A percentile compares a stretch with the other conserved stretches of the same genome.
Evolutionary conservation across 2,329 filamentous ascomycete species (phyloP).

Genomic region (Cephalotrichum gorgonifer): DNA sequence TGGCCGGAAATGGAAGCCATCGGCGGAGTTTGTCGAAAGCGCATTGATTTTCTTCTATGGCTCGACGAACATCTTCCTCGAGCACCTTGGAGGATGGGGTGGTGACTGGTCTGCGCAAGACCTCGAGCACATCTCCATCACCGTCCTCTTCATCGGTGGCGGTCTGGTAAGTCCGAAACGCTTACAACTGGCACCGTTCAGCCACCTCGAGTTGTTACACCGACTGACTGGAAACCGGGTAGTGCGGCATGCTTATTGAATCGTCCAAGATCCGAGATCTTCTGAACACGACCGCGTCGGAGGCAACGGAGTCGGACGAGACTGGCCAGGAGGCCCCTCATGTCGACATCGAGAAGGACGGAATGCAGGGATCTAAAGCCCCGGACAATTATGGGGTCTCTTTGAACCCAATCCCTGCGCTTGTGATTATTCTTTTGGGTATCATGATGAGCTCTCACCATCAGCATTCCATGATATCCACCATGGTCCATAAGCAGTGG

Average conservation of each 20-base stretch:
- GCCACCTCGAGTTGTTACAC: neutral
- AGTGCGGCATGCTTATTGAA: constrained; percentile 79
- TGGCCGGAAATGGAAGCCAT: constrained; percentile 58
- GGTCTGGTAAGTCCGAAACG: constrained; percentile 55
- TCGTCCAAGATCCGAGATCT: constrained; percentile 58
- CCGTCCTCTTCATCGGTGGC: constrained; percentile 86
- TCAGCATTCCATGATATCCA: constrained; percentile 71
- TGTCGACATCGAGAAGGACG: constrained; percentile 33
- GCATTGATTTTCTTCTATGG: constrained; percentile 87
- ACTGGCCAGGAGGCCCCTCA: constrained; percentile 16
- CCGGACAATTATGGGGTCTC: constrained; percentile 65
- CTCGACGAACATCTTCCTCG: constrained; percentile 80
- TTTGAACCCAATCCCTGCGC: constrained; percentile 77
- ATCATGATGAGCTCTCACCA: constrained; percentile 95
- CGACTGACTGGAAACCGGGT: neutral
- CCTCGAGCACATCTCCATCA: constrained; percentile 86
- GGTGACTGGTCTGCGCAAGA: constrained; percentile 66
- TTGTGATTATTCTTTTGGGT: constrained; percentile 79
- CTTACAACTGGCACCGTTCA: neutral
- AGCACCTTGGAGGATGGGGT: constrained; percentile 70
- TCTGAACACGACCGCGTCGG: constrained; percentile 42
- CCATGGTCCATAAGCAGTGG: constrained; percentile 93
- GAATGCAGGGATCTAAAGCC: constrained; percentile 33
- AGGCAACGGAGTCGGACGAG: constrained; percentile 23
- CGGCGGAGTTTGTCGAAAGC: constrained; percentile 83